These are phyloP conservation scores for Aspergillus sp. DNA, from an alignment of 2,329 filamentous ascomycete species.

Conservation along the genomic window DNA sequence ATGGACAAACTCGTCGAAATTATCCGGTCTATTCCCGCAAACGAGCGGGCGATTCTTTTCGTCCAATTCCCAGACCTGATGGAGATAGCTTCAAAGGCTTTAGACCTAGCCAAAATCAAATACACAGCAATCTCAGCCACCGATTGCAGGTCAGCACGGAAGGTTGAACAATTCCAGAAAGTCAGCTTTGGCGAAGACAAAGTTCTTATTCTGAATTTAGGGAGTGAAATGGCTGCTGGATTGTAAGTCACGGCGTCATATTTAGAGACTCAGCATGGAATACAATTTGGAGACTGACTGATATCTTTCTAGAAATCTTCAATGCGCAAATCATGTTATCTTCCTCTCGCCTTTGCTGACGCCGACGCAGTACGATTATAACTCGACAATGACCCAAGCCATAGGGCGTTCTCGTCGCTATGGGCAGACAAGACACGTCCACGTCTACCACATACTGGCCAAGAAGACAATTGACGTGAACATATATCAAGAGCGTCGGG, in stretches of 20 bases:
- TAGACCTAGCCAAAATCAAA: slow-evolving; percentile 22
- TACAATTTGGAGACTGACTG: no score
- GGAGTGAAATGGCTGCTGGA: slow-evolving; percentile 55
- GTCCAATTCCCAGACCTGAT: slow-evolving; percentile 49
- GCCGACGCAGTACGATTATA: slow-evolving; percentile 49
- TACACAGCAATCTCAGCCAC: slow-evolving; percentile 34
- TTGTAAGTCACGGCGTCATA: no score
- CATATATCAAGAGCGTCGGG: slow-evolving; percentile 34
- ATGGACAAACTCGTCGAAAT: slow-evolving; percentile 43
- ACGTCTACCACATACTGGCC: slow-evolving; percentile 50
- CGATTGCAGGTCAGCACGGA: slow-evolving; percentile 21
- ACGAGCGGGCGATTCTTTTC: slow-evolving; percentile 54
- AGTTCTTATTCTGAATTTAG: slow-evolving; percentile 55
- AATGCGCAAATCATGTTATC: slow-evolving; percentile 60
- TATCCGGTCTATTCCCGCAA: slow-evolving; percentile 33
- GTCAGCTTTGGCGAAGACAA: slow-evolving; percentile 32
- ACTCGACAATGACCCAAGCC: slow-evolving; percentile 57
- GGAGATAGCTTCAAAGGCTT: slow-evolving; percentile 25
- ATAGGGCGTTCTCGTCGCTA: slow-evolving; percentile 57
- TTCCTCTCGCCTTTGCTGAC: slow-evolving; percentile 56
- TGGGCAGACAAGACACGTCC: slow-evolving; percentile 53
- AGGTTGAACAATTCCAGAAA: slow-evolving; percentile 39
- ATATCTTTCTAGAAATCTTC: slow-evolving; percentile 49
- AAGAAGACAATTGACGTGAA: slow-evolving; percentile 43
- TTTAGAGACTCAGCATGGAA: no score